These are phyloP conservation scores for Berkeleyomyces basicola DNA, from an alignment of 2,329 filamentous ascomycete genomes.

Conservation along the genomic window DNA sequence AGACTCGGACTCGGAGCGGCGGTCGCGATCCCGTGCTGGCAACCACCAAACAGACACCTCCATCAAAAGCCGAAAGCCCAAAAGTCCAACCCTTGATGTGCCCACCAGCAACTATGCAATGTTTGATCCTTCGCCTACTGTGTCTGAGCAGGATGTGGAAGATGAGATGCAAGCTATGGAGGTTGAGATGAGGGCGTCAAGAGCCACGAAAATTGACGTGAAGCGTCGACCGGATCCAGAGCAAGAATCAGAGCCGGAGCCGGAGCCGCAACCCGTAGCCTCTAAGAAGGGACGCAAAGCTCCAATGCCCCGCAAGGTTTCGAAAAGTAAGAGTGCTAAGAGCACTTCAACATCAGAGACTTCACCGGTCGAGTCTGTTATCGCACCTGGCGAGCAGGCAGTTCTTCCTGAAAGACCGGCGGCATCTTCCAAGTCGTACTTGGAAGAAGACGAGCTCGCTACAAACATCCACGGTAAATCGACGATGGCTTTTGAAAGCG, in stretches of 20 bases:
- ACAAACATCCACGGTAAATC: slow-evolving; percentile 27
- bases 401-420: not conserved
- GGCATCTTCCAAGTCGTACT: not conserved
- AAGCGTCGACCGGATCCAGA: not conserved
- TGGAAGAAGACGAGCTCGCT: slow-evolving; percentile 21
- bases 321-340: slow-evolving; percentile 33
- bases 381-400: not conserved
- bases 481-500: slow-evolving; percentile 25
- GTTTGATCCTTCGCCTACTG: slow-evolving; percentile 33
- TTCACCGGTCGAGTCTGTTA: not conserved
- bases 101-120: slow-evolving; percentile 28
- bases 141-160: slow-evolving; percentile 33
- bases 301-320: slow-evolving; percentile 30
- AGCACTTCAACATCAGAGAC: slow-evolving; percentile 20
- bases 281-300: slow-evolving; percentile 40
- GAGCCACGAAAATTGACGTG: slow-evolving; percentile 16
- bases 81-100: not conserved
- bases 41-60: slow-evolving; percentile 15
- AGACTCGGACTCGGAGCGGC: slow-evolving; percentile 30
- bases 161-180: slow-evolving; percentile 34
- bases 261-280: slow-evolving; percentile 22
- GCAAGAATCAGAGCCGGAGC: not conserved
- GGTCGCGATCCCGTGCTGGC: slow-evolving; percentile 17
- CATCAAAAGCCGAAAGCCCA: not conserved
- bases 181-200: slow-evolving; percentile 28